These are phyloP conservation scores for Ceratorhiza oryzae-sativae DNA, from an alignment of 1,284 basidiomycete genomes.

Conservation along the genomic window DNA sequence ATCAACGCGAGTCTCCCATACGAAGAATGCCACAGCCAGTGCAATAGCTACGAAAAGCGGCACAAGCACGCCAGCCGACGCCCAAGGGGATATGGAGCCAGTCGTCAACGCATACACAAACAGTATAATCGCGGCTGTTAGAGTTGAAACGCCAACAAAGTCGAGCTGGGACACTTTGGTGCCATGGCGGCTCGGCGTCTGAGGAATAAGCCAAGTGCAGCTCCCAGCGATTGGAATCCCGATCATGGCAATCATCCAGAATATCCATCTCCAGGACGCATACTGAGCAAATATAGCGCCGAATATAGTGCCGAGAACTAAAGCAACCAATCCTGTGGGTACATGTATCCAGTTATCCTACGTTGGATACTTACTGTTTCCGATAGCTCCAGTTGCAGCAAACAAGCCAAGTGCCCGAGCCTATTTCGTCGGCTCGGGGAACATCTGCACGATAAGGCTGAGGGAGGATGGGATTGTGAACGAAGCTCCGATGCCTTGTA, in stretches of 20 bases:
- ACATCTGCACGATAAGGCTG: constrained; percentile 56
- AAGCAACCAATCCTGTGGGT: background rate
- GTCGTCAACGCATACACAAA: constrained; percentile 61
- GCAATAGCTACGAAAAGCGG: constrained; percentile 56
- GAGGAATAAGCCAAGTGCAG: constrained; percentile 52
- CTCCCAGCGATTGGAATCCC: constrained; percentile 51
- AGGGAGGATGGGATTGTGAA: constrained; percentile 58
- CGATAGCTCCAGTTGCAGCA: constrained; percentile 56
- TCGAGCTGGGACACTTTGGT: constrained; percentile 49
- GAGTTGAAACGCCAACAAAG: constrained; percentile 48
- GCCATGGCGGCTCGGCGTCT: constrained; percentile 19
- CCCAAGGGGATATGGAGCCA: constrained; percentile 57
- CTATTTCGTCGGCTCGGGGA: constrained; percentile 56
- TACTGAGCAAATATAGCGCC: constrained; percentile 52
- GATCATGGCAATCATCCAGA: constrained; percentile 56
- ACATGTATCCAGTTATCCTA: constrained; percentile 44
- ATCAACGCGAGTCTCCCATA: constrained; percentile 54
- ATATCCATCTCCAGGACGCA: constrained; percentile 57
- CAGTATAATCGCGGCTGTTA: constrained; percentile 53
- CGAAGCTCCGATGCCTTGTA: constrained; percentile 36
- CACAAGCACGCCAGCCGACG: constrained; percentile 53
- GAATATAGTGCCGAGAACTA: constrained; percentile 51
- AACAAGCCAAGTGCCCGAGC: constrained; percentile 57
- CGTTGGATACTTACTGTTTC: constrained; percentile 51
- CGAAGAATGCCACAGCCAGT: constrained; percentile 52